Conservation (phyloP, 108 stramenopile species). For the Parietichytrium sp. region DNA sequence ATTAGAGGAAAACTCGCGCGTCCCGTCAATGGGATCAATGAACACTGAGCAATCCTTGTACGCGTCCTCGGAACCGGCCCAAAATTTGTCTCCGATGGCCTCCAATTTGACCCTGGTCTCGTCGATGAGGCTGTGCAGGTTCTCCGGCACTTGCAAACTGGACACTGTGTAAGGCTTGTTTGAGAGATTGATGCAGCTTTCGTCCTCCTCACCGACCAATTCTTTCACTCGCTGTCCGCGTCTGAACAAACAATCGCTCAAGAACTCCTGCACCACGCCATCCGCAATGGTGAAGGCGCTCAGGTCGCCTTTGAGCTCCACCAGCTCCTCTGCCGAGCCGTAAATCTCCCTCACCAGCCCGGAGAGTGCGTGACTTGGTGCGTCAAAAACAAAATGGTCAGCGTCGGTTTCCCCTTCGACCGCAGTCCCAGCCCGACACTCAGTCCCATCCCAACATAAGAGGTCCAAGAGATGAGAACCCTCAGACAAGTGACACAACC, state of each 20-base stretch:
- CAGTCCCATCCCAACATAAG: too few relatives aligned
- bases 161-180: constrained; percentile 46
- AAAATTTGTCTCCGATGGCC: constrained; percentile 49
- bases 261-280: constrained; percentile 61
- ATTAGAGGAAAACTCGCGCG: constrained; percentile 70
- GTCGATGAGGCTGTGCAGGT: constrained; percentile 34
- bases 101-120: constrained; percentile 21
- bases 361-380: constrained; percentile 55
- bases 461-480: too few relatives aligned
- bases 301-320: constrained; percentile 56
- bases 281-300: constrained; percentile 67
- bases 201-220: constrained; percentile 50
- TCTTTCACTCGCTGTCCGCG: constrained; percentile 42
- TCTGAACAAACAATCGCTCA: constrained; percentile 51
- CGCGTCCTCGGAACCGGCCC: constrained; percentile 55
- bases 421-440: too few relatives aligned
- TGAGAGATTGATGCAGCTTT: constrained; percentile 39
- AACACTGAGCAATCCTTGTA: constrained; percentile 62
- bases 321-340: constrained; percentile 8
- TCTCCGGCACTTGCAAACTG: constrained; percentile 43
- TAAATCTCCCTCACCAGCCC: constrained; percentile 58
- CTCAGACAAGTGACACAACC: too few relatives aligned
- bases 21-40: constrained; percentile 82
- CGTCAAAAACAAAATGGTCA: too few relatives aligned
- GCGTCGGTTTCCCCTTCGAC: too few relatives aligned